Conservation (phyloP, 2,329 filamentous ascomycete species). For the Aureobasidium sp. region DNA sequence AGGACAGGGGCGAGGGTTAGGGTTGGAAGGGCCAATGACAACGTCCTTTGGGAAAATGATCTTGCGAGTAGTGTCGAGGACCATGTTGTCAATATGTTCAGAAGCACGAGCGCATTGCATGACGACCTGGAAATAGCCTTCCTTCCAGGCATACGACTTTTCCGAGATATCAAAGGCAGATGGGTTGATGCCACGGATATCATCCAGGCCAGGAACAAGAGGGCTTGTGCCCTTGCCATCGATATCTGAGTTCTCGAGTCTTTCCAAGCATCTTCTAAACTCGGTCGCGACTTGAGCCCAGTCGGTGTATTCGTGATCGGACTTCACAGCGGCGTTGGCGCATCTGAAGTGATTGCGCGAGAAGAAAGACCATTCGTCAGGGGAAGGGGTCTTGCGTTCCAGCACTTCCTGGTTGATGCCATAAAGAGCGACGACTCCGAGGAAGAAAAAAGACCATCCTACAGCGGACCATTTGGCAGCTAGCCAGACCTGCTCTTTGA, state of each 20-base stretch:
- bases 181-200: conserved; percentile 47
- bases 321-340: conserved; percentile 41
- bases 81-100: conserved; percentile 74
- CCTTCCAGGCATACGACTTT: conserved; percentile 77
- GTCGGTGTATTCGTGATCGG: conserved; percentile 54
- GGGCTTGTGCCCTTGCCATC: conserved; percentile 51
- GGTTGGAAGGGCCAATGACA: conserved; percentile 78
- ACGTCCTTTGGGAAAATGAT: conserved; percentile 65
- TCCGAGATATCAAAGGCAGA: conserved; percentile 61
- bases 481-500: conserved; percentile 63
- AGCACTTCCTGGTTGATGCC: conserved; percentile 66
- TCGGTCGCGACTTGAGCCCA: conserved; percentile 62
- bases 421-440: conserved; percentile 55
- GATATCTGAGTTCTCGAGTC: conserved; percentile 60
- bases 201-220: conserved; percentile 16
- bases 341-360: conserved; percentile 62
- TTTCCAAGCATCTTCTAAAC: conserved; percentile 52
- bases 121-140: conserved; percentile 76
- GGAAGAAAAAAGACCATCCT: conserved; percentile 57
- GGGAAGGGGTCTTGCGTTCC: conserved; percentile 72
- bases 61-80: conserved; percentile 60
- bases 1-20: conserved; percentile 65
- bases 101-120: conserved; percentile 70
- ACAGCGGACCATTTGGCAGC: conserved; percentile 61
- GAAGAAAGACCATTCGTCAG: conserved; percentile 70